phyloP scores from a whole-genome alignment of 1,139 yeast species.

The Pichia sp. region DNA sequence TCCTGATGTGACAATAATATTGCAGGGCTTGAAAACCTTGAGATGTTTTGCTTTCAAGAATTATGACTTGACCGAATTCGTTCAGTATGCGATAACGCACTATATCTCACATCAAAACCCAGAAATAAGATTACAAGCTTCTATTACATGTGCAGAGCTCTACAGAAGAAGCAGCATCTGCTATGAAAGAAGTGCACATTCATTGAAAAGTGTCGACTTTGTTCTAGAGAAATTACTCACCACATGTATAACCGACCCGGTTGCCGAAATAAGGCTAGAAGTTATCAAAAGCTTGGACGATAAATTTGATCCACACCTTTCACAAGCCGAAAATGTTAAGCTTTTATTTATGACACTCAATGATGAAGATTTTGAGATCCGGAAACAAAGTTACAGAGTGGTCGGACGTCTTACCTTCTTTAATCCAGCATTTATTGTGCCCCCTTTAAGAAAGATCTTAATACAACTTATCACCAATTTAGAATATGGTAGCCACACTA shows the following conservation, averaged over 20 bases:
- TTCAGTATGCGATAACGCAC: conserved; percentile 72
- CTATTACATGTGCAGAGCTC: conserved; percentile 77
- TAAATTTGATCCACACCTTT: conserved; percentile 82
- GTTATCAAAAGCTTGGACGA: conserved; percentile 71
- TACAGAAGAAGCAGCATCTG: conserved; percentile 80
- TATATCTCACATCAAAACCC: conserved; percentile 79
- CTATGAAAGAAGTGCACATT: conserved; percentile 77
- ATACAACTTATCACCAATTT: conserved; percentile 81
- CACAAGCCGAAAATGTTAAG: conserved; percentile 89
- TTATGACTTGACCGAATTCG: conserved; percentile 79
- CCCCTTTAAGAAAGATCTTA: conserved; percentile 80
- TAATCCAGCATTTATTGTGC: conserved; percentile 94
- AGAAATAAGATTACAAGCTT: conserved; percentile 78
- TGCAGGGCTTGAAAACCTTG: conserved; percentile 69
- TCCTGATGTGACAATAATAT: conserved; percentile 41
- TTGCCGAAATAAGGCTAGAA: conserved; percentile 75
- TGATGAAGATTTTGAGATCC: conserved; percentile 81
- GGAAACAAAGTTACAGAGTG: conserved; percentile 73
- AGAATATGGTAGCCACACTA: conserved; percentile 67
- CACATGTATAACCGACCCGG: conserved; percentile 86
- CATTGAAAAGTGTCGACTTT: conserved; percentile 79
- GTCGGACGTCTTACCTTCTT: conserved; percentile 81
- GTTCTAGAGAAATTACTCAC: conserved; percentile 78
- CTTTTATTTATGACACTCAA: conserved; percentile 82
- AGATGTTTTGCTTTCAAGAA: conserved; percentile 71